phyloP scores from a whole-genome alignment of 2,329 filamentous ascomycete species.

The Gyromitra esculenta region DNA sequence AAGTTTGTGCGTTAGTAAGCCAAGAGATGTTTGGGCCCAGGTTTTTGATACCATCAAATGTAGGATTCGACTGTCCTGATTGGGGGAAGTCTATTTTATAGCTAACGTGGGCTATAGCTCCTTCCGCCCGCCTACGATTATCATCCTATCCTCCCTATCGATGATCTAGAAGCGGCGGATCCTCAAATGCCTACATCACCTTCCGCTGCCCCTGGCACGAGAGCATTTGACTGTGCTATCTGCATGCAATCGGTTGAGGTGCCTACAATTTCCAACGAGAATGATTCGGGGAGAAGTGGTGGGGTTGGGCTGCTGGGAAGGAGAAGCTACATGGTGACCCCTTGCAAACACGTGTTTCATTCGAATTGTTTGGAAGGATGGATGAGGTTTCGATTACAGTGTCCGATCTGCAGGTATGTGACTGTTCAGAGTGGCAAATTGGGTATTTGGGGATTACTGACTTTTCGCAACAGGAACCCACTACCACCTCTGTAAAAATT shows the following conservation, averaged over 20 bases:
- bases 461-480: slow-evolving; percentile 53
- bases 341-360: slow-evolving; percentile 95
- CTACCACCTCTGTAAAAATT: slow-evolving; percentile 55
- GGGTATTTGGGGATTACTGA: slow-evolving; percentile 8
- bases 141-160: slow-evolving; percentile 85
- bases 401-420: slow-evolving; percentile 80
- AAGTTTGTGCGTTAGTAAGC: slow-evolving; percentile 78
- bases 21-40: slow-evolving; percentile 88
- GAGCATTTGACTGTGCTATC: slow-evolving; percentile 78
- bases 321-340: slow-evolving; percentile 94
- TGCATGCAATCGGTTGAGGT: slow-evolving; percentile 93
- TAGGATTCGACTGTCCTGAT: slow-evolving; percentile 60
- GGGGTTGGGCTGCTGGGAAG: slow-evolving; percentile 78
- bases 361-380: slow-evolving; percentile 90
- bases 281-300: slow-evolving; percentile 61
- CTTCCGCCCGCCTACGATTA: slow-evolving; percentile 80
- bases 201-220: slow-evolving; percentile 33
- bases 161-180: slow-evolving; percentile 73
- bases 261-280: slow-evolving; percentile 74
- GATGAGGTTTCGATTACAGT: slow-evolving; percentile 93
- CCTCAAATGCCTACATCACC: slow-evolving; percentile 45
- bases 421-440: not conserved
- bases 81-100: not conserved
- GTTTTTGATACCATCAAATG: slow-evolving; percentile 77
- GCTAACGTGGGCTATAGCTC: slow-evolving; percentile 27